These are phyloP conservation scores for Phaseolus coccineus DNA, from an alignment of 331 rosid genomes.

Conservation along the genomic window DNA sequence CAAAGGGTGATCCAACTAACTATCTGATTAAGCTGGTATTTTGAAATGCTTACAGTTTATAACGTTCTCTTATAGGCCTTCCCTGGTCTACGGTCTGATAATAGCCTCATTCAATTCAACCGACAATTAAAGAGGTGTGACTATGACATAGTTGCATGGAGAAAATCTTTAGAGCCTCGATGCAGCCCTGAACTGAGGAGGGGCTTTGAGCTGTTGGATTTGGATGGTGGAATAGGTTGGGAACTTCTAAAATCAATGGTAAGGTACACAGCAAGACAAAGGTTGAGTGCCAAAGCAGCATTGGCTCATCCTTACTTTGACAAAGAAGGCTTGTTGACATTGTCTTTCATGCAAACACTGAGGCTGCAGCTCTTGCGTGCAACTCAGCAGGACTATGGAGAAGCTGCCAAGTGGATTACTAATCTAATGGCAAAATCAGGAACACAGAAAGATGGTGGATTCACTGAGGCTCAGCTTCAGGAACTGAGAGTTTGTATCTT, in stretches of 20 bases:
- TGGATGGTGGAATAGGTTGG: slow-evolving; percentile 96
- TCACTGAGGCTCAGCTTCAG: slow-evolving; percentile 96
- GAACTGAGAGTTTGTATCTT: slow-evolving; percentile 68
- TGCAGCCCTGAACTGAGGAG: slow-evolving; percentile 72
- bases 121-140: slow-evolving; percentile 91
- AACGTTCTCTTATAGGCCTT: slow-evolving; percentile 65
- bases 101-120: slow-evolving; percentile 86
- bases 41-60: slow-evolving; percentile 24
- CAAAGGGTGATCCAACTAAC: slow-evolving; percentile 13
- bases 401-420: slow-evolving; percentile 85
- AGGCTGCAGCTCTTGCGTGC: slow-evolving; percentile 81
- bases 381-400: slow-evolving; percentile 86
- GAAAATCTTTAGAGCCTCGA: slow-evolving; percentile 71
- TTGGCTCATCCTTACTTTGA: slow-evolving; percentile 91
- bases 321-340: slow-evolving; percentile 79
- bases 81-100: slow-evolving; percentile 78
- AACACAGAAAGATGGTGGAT: slow-evolving; percentile 85
- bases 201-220: slow-evolving; percentile 90
- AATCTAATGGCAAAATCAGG: slow-evolving; percentile 92
- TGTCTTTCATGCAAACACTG: slow-evolving; percentile 83
- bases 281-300: slow-evolving; percentile 91
- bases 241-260: slow-evolving; percentile 93
- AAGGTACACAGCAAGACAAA: slow-evolving; percentile 80
- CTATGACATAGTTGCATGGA: slow-evolving; percentile 90
- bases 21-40: slow-evolving; percentile 34